Base-by-base conservation (phyloP, 2,329 filamentous ascomycete genomes). In the Trichoderma koningii region DNA sequence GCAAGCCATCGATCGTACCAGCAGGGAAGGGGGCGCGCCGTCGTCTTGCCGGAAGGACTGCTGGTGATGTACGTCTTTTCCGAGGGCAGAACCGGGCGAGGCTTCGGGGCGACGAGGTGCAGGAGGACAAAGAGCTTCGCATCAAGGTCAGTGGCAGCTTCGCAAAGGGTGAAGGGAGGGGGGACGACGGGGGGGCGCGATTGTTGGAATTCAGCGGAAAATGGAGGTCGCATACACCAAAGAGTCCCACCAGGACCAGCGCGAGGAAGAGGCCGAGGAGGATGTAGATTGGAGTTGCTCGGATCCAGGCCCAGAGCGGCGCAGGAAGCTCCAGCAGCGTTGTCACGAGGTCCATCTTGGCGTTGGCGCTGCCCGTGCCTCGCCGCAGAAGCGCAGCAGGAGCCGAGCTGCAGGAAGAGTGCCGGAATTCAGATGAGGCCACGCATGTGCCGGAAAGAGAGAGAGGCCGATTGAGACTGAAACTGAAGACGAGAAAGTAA, bases 21-120 rank as follows among this genome's bases (percentile, higher is more conserved):
- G 80, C 91, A 97, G 12, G 93, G 90, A 30, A 97, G 82, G 69
- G 78, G 75, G 80, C 86, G 69, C 6, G 76, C 72, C 0, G 68
- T 47, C 12, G 75, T 74, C 26, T 71, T 71, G 14, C 81, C 80
- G 70, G 89, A 82, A 47, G 88, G 83, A 44, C 87, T 81, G 47
- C 92, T 89, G 4, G 92, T 96, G 55, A 87, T 84, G 81, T 94
- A 99, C 44, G 84, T 87, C 80, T 95, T 97, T 76, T 99, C 95
- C 38, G 91, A 92, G 4, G 85, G 82, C 41, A 88, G 82, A 2
- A 91, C 85, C 26, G 83, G 79, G 64, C 95, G 90, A 10, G 95
- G 95, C 57, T 88, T 87, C 17, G 93, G 93, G 9, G 93, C 93
- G 74, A 96, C 82, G 66, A 92, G 76, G 74, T 87, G 87, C 55